Base-by-base conservation (phyloP, 768 basidiomycete genomes). In the Solioccasus polychromus region DNA sequence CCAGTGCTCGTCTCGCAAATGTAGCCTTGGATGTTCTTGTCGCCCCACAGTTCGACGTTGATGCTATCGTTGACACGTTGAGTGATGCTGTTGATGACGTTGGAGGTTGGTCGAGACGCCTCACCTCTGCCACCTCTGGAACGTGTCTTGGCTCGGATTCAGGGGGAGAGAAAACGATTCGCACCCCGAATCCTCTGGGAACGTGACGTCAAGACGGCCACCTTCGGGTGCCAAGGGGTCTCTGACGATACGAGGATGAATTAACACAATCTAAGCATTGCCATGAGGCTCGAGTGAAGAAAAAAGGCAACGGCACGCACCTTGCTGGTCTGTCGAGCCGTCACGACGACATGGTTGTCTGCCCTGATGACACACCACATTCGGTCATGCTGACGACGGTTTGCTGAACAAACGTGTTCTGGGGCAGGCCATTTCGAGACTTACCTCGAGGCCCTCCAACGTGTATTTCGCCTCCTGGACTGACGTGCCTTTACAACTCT, bases 401-500 rank as follows among this genome's bases (percentile, higher is more conserved):
- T 7, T n/a, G 25, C 24, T 54, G 39, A 44, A 31, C 24, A 29
- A 19, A 40, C 37, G 31, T 23, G 39, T 26, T 26, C 26, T 10
- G 28, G 37, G 26, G 15, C 24, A 7, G 20, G 22, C 19, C 23
- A 26, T 1, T 19, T 36, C 20, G 22, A 31, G 47, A 62, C 69
- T 35, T 45, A 85, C 87, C 73, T 87, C 79, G 3, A 90, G 62
- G 22, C 87, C 86, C 51, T 80, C 71, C 12, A 73, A 70, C 7
- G 78, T 82, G 54, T 80, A 88, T 23, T 60, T 73, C 8, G 74
- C 75, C 34, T 70, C 69, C 39, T 71, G 68, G 1, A 88, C 77
- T 22, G 83, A 78, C 2, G 73, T 82, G 20, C 83, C 87, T 39
- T 75, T 77, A 55, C 87, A 88, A 53, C 86, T 88, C 87, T 90